Evolutionary conservation across 2,329 filamentous ascomycete species (phyloP), one percentile per base, ranked within the genome.

Genomic region (Passalora sequoiae): DNA sequence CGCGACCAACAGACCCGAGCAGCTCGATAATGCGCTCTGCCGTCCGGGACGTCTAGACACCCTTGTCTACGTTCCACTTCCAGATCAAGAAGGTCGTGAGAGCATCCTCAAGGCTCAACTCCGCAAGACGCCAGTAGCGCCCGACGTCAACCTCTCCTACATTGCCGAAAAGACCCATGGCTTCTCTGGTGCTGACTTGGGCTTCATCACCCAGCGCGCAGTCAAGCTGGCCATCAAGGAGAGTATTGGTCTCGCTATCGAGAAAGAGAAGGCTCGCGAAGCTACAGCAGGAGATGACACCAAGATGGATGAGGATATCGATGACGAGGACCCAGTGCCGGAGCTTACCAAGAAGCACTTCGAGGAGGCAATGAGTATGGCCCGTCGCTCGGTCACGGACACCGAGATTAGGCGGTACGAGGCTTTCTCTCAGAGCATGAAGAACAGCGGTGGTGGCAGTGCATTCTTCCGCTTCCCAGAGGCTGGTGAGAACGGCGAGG

Each of bases 201-300:
- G 92, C 52, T 98, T 97, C 75, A 89, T 98, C 66, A 96, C 92
- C 17, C 92, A 98, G 75, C 89, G 92, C 68, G 92, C 92, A 41
- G 92, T 95, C 76, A 98, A 98, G 82, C 83, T 97, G 63, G 92
- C 92, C 59, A 98, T 98, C 75, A 98, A 98, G 80, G 84, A 98
- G 74, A 83, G 91, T 21, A 98, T 98, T 60, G 75, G 81, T 13
- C 66, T 77, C 35, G 91, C 97, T 50, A 97, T 98, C 58, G 86
- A 94, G 71, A 86, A 87, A 57, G 76, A 77, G 63, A 95, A 94
- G 80, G 84, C 84, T 61, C 88, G 86, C 44, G 91, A 95, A 72
- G 89, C 44, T 24, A 48, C 43, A 25, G 51, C 51, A 16, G 87
- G 86, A 48, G 85, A 88, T 61, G 84, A 86, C 59, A 74, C 81